Percentiles rank a stretch among this genome's conserved stretches.
These are phyloP conservation scores for Claviceps pusilla DNA, from an alignment of 2,329 filamentous ascomycete species.

Conservation along the genomic window DNA sequence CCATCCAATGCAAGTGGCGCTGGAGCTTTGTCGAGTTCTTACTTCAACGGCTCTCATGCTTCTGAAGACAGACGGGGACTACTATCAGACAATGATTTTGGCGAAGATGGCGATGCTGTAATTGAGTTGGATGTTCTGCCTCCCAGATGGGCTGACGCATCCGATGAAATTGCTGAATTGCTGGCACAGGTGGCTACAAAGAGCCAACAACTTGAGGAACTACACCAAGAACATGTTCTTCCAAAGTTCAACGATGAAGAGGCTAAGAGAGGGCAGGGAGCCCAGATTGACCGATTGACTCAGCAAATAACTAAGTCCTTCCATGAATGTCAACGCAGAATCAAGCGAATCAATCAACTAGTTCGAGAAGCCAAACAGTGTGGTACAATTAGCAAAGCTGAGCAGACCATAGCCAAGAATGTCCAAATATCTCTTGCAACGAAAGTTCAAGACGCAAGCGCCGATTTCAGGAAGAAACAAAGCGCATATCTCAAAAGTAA, in stretches of 20 bases:
- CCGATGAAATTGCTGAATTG: conserved; percentile 79
- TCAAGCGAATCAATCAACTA: conserved; percentile 77
- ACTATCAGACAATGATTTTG: conserved; percentile 63
- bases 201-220: conserved; percentile 70
- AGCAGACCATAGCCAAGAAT: conserved; percentile 92
- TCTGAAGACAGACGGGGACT: conserved; percentile 56
- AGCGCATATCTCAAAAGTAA: conserved; percentile 87
- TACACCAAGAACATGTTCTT: conserved; percentile 93
- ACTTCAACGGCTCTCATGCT: conserved; percentile 32
- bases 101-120: conserved; percentile 79
- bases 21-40: conserved; percentile 43
- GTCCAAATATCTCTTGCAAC: conserved; percentile 83
- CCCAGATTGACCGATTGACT: conserved; percentile 78
- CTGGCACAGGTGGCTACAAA: conserved; percentile 69
- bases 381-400: conserved; percentile 60
- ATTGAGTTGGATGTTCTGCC: conserved; percentile 98
- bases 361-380: conserved; percentile 63
- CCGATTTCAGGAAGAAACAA: conserved; percentile 91
- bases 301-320: conserved; percentile 81
- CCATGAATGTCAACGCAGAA: conserved; percentile 76
- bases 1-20: conserved; percentile 32
- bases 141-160: conserved; percentile 87
- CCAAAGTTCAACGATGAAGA: conserved; percentile 95
- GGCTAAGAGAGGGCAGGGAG: conserved; percentile 71
- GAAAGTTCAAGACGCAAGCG: conserved; percentile 80